Base-by-base conservation (phyloP, 192 early-diverging fungal species). In the Paraglomus occultum region DNA sequence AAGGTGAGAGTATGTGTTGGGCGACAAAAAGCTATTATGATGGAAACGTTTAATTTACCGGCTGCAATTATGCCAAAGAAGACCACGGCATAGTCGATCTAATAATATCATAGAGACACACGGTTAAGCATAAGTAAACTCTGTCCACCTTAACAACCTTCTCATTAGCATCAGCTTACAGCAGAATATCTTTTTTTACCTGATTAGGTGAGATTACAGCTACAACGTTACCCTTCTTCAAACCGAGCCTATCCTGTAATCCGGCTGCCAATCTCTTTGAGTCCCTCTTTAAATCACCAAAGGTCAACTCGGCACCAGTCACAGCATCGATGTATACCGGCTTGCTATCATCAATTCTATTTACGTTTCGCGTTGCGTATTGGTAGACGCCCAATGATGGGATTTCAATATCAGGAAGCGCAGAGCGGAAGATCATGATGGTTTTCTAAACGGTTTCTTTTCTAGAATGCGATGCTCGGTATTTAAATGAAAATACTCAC, bases 121-220 rank as follows among this genome's bases (percentile, higher is more conserved):
- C n/a, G n/a, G n/a, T 1, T 6, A 44, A 43, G 44, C n/a, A n/a
- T n/a, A n/a, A n/a, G n/a, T n/a, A n/a, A n/a, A n/a, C n/a, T n/a
- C n/a, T n/a, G n/a, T n/a, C n/a, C n/a, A n/a, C n/a, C n/a, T n/a
- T n/a, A n/a, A n/a, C n/a, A n/a, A n/a, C n/a, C n/a, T n/a, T n/a
- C n/a, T n/a, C n/a, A n/a, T n/a, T n/a, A n/a, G n/a, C n/a, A n/a
- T n/a, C n/a, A n/a, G n/a, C n/a, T n/a, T n/a, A n/a, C n/a, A n/a
- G n/a, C n/a, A n/a, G n/a, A n/a, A n/a, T n/a, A n/a, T n/a, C n/a
- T n/a, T 11, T 17, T 53, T 20, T 6, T 42, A 87, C 81, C 15
- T 84, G 80, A 78, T 94, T 95, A 38, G 88, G 91, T 6, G 90
- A 75, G 46, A 89, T 83, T 14, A 92, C 73, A 18, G 84, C 90